phyloP scores from a whole-genome alignment of 192 early-diverging fungal species.

The Coemansia sp. region DNA sequence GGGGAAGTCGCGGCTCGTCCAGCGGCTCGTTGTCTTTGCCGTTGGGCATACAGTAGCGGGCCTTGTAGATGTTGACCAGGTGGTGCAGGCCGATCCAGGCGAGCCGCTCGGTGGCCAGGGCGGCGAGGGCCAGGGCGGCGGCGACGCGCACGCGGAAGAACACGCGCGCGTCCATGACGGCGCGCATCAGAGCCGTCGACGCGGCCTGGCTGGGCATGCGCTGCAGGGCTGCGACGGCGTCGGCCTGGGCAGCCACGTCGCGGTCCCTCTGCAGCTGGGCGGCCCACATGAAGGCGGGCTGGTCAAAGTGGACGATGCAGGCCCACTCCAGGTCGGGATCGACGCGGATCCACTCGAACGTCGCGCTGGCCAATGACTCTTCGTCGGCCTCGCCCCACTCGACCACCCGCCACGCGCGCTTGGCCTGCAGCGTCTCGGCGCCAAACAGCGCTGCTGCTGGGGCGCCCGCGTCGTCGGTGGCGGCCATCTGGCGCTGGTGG shows the following conservation, averaged over 20 bases:
- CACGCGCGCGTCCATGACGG: constrained; percentile 74
- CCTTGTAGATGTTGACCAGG: constrained; percentile 72
- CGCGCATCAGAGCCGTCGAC: constrained; percentile 74
- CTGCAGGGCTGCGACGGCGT: constrained; percentile 74
- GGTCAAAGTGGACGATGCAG: constrained; percentile 81
- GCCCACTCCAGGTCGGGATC: constrained; percentile 96
- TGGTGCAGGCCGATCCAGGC: constrained; percentile 73
- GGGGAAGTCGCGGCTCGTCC: constrained; percentile 60
- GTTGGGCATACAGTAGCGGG: constrained; percentile 69
- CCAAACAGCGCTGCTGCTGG: constrained; percentile 40
- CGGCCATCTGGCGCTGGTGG: constrained; percentile 70
- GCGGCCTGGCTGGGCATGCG: constrained; percentile 66
- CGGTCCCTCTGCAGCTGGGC: constrained; percentile 88
- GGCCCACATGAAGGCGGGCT: constrained; percentile 96
- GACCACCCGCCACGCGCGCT: constrained; percentile 71
- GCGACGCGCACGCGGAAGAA: constrained; percentile 89
- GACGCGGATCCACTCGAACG: constrained; percentile 94
- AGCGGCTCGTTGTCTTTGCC: constrained; percentile 22
- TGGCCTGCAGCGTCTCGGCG: constrained; percentile 63
- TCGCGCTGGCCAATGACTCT: constrained; percentile 60
- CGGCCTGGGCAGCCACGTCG: constrained; percentile 91
- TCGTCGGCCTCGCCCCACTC: constrained; percentile 85
- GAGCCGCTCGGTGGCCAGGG: constrained; percentile 60
- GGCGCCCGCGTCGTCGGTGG: constrained; percentile 47
- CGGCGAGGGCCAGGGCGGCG: constrained; percentile 71